phyloP scores from a whole-genome alignment of 2,329 filamentous ascomycete genomes.

The Fusarium sp. region DNA sequence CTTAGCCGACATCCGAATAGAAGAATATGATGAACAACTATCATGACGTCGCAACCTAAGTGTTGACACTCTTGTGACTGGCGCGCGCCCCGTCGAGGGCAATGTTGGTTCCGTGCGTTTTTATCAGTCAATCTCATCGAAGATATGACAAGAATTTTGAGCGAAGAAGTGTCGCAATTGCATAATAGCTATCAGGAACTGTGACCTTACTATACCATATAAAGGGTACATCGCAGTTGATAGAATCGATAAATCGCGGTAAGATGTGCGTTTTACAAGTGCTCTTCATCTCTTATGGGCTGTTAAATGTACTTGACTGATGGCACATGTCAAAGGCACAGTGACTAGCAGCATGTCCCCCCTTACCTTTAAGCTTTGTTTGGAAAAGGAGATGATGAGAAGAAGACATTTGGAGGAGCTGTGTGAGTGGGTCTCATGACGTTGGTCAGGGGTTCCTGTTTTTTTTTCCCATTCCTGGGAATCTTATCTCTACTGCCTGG shows the following conservation, averaged over 20 bases:
- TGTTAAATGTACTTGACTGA: background rate
- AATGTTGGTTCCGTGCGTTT: background rate
- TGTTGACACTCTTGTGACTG: background rate
- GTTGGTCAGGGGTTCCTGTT: slow-evolving; percentile 25
- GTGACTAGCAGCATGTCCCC: slow-evolving; percentile 7
- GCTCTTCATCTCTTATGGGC: background rate
- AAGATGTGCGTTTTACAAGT: too few relatives aligned
- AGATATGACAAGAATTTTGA: background rate
- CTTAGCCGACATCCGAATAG: slow-evolving; percentile 14
- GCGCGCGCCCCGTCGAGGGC: background rate
- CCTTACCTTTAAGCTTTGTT: background rate
- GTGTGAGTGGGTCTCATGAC: slow-evolving; percentile 37
- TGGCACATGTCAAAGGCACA: slow-evolving; percentile 26
- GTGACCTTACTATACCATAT: background rate
- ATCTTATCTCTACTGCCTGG: slow-evolving; percentile 15
- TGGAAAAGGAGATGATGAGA: slow-evolving; percentile 2
- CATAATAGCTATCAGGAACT: background rate
- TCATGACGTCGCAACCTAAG: background rate
- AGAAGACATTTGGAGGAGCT: slow-evolving; percentile 1
- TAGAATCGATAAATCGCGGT: too few relatives aligned
- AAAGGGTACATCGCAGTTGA: too few relatives aligned
- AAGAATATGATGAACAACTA: slow-evolving; percentile 6
- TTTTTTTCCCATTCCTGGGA: background rate
- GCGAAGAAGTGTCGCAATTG: too few relatives aligned
- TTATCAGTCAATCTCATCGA: background rate